phyloP scores from a whole-genome alignment of 2,329 filamentous ascomycete species.

The Aspergillus sp. region DNA sequence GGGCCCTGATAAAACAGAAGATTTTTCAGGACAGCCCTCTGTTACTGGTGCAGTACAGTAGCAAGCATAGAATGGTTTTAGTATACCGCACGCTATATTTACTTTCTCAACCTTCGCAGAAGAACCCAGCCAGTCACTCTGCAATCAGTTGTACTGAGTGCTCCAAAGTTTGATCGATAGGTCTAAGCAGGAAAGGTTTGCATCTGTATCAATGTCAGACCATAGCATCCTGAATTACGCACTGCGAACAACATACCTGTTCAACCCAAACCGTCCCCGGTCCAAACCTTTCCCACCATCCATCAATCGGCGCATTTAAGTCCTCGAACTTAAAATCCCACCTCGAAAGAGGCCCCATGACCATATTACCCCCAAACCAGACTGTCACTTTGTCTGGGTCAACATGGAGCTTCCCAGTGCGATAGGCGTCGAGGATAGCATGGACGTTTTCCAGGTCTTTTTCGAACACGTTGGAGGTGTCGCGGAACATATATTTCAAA shows the following conservation, averaged over 20 bases:
- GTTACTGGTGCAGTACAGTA: neutral
- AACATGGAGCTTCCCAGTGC: neutral
- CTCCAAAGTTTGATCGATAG: neutral
- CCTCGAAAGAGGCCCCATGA: neutral
- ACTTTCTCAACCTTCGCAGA: neutral
- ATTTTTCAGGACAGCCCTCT: neutral
- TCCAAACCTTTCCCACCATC: neutral
- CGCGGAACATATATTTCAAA: neutral
- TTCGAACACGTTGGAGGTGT: neutral
- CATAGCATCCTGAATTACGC: neutral
- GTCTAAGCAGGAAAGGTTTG: neutral
- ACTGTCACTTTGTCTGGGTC: neutral
- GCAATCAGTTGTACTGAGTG: neutral
- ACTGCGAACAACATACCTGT: neutral
- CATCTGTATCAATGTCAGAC: neutral
- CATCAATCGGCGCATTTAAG: neutral
- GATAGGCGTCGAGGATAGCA: neutral
- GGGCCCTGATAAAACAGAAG: neutral
- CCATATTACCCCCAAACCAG: neutral
- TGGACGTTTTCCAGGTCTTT: neutral
- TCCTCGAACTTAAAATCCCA: neutral
- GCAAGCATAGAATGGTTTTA: neutral
- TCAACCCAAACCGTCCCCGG: neutral
- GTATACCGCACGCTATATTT: neutral
- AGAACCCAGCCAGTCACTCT: neutral